A percentile compares a stretch with the other conserved stretches of the same genome.
phyloP scores from a whole-genome alignment of 257 asterid species.

The Plectranthus barbatus region DNA sequence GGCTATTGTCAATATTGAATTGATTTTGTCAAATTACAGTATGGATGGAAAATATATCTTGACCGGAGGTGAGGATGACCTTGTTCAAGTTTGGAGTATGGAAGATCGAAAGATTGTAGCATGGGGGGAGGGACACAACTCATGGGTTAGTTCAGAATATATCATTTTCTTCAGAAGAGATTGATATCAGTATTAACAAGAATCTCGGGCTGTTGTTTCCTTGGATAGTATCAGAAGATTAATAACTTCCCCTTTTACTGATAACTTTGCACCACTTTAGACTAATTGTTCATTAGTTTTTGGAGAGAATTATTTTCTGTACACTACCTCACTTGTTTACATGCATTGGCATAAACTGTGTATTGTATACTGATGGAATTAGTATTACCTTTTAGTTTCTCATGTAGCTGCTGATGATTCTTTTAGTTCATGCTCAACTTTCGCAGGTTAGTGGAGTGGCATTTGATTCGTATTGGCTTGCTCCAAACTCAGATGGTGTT shows the following conservation, averaged over 20 bases:
- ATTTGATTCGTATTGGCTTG: conserved; percentile 91
- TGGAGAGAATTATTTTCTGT: not conserved
- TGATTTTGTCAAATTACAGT: conserved; percentile 57
- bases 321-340: not conserved
- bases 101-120: conserved; percentile 94
- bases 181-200: not conserved
- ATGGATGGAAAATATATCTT: conserved; percentile 90
- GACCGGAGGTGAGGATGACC: conserved; percentile 99
- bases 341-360: not conserved
- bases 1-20: conserved; percentile 18
- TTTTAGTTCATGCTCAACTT: conserved; percentile 13
- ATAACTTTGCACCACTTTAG: not conserved
- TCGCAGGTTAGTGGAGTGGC: conserved; percentile 97
- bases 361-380: not conserved
- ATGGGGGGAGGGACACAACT: conserved; percentile 99
- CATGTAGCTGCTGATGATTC: conserved; percentile 6
- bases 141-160: conserved; percentile 70
- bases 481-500: conserved; percentile 78
- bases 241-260: not conserved
- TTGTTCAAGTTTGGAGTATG: conserved; percentile 99
- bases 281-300: not conserved
- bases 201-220: not conserved
- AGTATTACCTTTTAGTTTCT: conserved; percentile 1
- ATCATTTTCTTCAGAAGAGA: not conserved
- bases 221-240: not conserved